Evolutionary conservation across 139 green algal species (phyloP).

Genomic region (Tetraselmis chui): DNA sequence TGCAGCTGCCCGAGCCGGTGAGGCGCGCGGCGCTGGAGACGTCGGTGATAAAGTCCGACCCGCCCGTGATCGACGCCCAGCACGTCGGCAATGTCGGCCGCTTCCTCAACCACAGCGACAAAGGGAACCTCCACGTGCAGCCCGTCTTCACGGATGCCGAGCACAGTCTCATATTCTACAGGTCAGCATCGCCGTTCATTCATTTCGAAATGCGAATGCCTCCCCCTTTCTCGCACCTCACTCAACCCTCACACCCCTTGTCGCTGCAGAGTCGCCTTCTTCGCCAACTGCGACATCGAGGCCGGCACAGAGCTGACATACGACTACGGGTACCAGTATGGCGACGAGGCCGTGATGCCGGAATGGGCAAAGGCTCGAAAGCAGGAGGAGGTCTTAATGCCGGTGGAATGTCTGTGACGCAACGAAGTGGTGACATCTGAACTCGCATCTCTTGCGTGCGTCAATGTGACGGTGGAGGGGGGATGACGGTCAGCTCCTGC

Average conservation of each 20-base stretch:
- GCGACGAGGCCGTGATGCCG: neutral
- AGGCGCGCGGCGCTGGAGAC: neutral
- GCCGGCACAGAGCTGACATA: neutral
- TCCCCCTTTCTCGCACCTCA: too few species aligned
- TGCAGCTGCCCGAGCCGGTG: neutral
- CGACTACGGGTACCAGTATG: neutral
- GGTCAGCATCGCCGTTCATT: conserved; percentile 16
- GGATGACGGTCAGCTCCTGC: too few species aligned
- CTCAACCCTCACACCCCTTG: neutral
- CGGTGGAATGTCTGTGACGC: too few species aligned
- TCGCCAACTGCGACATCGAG: neutral
- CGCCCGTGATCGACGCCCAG: neutral
- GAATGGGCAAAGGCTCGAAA: neutral
- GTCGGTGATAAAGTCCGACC: neutral
- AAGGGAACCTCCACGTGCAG: conserved; percentile 48
- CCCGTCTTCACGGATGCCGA: conserved; percentile 32
- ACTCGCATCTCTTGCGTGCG: too few species aligned
- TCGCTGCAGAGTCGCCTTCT: neutral
- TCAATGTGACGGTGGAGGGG: too few species aligned
- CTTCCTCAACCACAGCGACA: conserved; percentile 71
- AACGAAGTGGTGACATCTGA: too few species aligned
- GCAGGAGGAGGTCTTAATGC: too few species aligned
- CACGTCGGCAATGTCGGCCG: conserved; percentile 54
- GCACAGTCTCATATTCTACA: conserved; percentile 36
- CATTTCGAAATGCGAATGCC: neutral